phyloP scores from a whole-genome alignment of 2,329 filamentous ascomycete species.

The Colletotrichum sp. region DNA sequence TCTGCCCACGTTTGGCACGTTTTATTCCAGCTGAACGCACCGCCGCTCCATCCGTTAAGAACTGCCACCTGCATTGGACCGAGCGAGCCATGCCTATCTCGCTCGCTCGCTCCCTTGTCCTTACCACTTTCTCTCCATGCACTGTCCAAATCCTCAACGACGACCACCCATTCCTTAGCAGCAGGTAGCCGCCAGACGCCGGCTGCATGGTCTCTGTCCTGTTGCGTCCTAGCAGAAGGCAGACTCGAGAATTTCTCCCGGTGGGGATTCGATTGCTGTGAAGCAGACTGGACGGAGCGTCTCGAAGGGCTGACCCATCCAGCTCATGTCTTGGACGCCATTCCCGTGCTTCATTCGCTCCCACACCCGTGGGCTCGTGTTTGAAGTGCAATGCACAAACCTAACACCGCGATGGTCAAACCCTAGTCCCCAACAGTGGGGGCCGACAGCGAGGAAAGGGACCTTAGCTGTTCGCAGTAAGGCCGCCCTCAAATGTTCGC shows the following conservation, averaged over 20 bases:
- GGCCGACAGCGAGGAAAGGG: not conserved
- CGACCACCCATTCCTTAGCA: not conserved
- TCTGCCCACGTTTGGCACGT: slow-evolving; percentile 8
- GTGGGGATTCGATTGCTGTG: not conserved
- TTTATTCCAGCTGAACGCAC: slow-evolving; percentile 16
- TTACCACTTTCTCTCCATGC: not conserved
- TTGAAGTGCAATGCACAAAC: not conserved
- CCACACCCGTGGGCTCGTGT: not conserved
- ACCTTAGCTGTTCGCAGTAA: not conserved
- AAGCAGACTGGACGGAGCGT: slow-evolving; percentile 9
- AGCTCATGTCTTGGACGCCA: slow-evolving; percentile 13
- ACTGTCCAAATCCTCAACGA: not conserved
- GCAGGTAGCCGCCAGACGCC: not conserved
- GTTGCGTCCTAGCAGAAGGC: slow-evolving; percentile 19
- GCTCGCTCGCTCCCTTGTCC: not conserved
- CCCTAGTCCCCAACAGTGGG: not conserved
- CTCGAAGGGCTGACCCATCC: slow-evolving; percentile 6
- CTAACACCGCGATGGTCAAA: not conserved
- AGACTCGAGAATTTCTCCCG: not conserved
- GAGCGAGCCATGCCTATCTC: not conserved
- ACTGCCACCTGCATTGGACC: slow-evolving; percentile 13
- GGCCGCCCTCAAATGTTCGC: not conserved
- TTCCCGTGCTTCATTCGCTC: not conserved
- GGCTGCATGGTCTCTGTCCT: not conserved
- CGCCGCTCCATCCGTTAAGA: not conserved